These are phyloP conservation scores for Allomyces macrogynus DNA, from an alignment of 192 early-diverging fungal genomes.

Conservation along the genomic window DNA sequence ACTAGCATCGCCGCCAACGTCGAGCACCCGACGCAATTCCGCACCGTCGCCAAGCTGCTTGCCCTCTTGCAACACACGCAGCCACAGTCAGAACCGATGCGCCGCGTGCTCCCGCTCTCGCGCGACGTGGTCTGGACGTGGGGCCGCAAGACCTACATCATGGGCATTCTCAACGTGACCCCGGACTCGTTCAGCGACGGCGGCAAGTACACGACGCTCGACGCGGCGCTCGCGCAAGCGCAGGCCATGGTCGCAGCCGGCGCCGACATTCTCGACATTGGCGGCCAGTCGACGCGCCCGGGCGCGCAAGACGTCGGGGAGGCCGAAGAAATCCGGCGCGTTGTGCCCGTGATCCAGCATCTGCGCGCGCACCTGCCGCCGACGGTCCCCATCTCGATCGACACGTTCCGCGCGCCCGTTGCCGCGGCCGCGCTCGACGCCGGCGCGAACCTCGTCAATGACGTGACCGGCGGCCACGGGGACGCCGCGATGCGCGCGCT, in stretches of 20 bases:
- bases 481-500: constrained; percentile 63
- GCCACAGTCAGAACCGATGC: constrained; percentile 7
- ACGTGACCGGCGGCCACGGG: constrained; percentile 67
- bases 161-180: constrained; percentile 95
- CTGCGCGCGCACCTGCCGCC: constrained; percentile 28
- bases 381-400: constrained; percentile 65
- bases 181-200: constrained; percentile 95
- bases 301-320: constrained; percentile 47
- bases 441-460: constrained; percentile 87
- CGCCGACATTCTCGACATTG: constrained; percentile 85
- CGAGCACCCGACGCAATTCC: constrained; percentile 71
- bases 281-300: constrained; percentile 84
- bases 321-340: constrained; percentile 53
- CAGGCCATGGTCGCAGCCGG: constrained; percentile 47
- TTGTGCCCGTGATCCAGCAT: constrained; percentile 66
- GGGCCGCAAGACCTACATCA: constrained; percentile 51
- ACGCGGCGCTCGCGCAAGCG: constrained; percentile 45
- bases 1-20: constrained; percentile 53
- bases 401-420: constrained; percentile 73
- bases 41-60: constrained; percentile 49
- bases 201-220: constrained; percentile 40
- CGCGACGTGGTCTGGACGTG: constrained; percentile 27
- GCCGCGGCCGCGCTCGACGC: constrained; percentile 70
- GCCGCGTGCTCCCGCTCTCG: constrained; percentile 28
- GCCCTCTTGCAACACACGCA: constrained; percentile 16